Base-by-base conservation (phyloP, 1,139 yeast genomes). In the Yamadazyma dendronema region DNA sequence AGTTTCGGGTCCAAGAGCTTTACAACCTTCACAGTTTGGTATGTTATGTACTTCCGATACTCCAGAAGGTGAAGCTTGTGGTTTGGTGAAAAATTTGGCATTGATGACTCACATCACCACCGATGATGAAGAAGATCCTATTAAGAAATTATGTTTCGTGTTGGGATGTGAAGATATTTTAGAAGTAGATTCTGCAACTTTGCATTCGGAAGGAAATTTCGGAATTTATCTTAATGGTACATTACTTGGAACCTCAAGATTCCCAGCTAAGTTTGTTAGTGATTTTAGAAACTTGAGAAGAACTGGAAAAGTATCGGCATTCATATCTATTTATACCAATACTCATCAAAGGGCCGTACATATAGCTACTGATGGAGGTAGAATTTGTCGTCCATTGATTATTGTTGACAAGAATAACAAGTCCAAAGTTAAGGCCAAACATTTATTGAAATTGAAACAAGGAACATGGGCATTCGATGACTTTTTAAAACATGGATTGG, bases 1-100 rank as follows among this genome's bases (percentile, higher is more conserved):
- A 62, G 98, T 92, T 30, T 87, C 96, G 3, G 99, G 99, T 36
- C 99, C 99, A 30, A 85, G 99, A 76, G 97, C 99, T 15, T 74
- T 92, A 49, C 99, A 92, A 61, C 98, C 99, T 10, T 94, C 98
- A 2, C 98, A 92, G 64, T 92, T 92, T 61, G 98, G 98, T 57
- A 92, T 92, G 97, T 73, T 92, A 45, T 92, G 99, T 74, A 89
- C 98, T 6, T 87, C 97, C 0, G 99, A 92, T 76, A 92, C 99
- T 0, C 99, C 99, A 3, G 99, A 92, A 76, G 99, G 99, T 73
- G 99, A 94, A 62, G 98, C 99, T 1, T 92, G 99, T 79, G 99
- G 99, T 54, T 76, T 92, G 60, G 98, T 92, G 25, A 92, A 92
- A 62, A 92, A 92, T 57, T 72, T 92, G 60, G 98, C 98, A 2